Conservation (phyloP, 23 red algal species). For the Gracilaria gracilis region DNA sequence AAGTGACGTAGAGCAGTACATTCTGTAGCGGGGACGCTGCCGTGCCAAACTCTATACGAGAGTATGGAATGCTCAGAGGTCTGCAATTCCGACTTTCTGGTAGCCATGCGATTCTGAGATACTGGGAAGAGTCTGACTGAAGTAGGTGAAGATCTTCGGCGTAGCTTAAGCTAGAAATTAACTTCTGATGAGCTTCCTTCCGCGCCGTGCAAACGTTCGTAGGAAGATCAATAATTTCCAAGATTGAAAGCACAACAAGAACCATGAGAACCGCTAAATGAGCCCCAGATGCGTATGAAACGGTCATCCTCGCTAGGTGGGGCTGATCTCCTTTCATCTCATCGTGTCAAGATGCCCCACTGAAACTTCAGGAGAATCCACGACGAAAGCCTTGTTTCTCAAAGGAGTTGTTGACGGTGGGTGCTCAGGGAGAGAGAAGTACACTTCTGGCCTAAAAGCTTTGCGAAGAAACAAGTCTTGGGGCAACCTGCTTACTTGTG, state of each 20-base stretch:
- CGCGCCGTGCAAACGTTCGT: constrained; percentile 8
- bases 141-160: background rate
- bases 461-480: background rate
- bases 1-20: constrained; percentile 19
- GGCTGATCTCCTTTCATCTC: constrained; percentile 6
- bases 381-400: background rate
- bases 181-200: background rate
- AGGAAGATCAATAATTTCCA: background rate
- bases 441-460: background rate
- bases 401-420: background rate
- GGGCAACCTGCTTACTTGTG: background rate
- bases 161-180: background rate
- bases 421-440: background rate
- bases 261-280: background rate
- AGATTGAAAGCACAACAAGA: background rate
- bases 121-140: background rate
- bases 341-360: background rate
- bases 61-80: constrained; percentile 2
- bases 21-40: background rate
- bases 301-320: background rate
- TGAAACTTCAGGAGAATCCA: background rate
- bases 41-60: background rate
- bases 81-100: constrained; percentile 19
- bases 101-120: background rate
- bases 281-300: background rate